phyloP scores from a whole-genome alignment of 176 grass and related monocot species.

The Zoysia pacifica region DNA sequence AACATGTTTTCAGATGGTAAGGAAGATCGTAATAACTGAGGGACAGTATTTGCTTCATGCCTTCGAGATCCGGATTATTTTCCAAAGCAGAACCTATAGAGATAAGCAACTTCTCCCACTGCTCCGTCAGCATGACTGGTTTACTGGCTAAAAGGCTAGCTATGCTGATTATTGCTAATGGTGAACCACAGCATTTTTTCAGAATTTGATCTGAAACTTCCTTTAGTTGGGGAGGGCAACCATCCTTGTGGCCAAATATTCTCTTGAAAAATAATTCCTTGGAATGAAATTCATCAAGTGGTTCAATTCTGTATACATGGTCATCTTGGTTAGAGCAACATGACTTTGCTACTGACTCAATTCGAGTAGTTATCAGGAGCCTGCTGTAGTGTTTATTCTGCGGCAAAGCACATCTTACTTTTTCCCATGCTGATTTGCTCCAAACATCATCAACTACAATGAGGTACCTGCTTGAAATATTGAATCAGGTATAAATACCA shows the following conservation, averaged over 20 bases:
- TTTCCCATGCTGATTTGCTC: conserved; percentile 38
- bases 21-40: conserved; percentile 33
- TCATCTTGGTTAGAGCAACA: conserved; percentile 7
- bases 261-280: conserved; percentile 31
- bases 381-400: conserved; percentile 9
- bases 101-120: conserved; percentile 27
- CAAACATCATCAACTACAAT: conserved; percentile 33
- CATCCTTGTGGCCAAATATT: conserved; percentile 30
- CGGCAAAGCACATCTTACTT: conserved; percentile 32
- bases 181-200: conserved; percentile 29
- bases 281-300: conserved; percentile 32
- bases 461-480: conserved; percentile 31
- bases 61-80: conserved; percentile 38
- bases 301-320: conserved; percentile 22
- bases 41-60: conserved; percentile 34
- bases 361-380: conserved; percentile 28
- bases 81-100: conserved; percentile 37
- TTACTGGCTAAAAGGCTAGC: conserved; percentile 35
- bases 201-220: conserved; percentile 34
- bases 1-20: conserved; percentile 31
- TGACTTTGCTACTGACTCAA: conserved; percentile 16
- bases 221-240: conserved; percentile 23
- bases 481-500: neutral
- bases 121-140: conserved; percentile 34
- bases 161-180: conserved; percentile 37